phyloP scores from a whole-genome alignment of 208 protist species.

The Trypanosoma scelopori region DNA sequence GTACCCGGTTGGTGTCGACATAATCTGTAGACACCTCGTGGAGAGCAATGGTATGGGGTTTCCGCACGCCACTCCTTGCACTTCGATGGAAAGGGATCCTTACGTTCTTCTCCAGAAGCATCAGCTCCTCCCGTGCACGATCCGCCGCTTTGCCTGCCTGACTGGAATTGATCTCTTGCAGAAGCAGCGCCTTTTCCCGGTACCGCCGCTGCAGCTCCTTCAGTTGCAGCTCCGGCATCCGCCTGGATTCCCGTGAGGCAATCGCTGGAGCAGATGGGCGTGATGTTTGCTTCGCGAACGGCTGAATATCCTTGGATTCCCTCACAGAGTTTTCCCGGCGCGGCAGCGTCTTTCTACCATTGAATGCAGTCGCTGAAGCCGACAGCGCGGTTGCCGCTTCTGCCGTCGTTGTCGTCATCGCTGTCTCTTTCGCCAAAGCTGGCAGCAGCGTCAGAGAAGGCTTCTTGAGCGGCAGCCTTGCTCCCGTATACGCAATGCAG shows the following conservation, averaged over 20 bases:
- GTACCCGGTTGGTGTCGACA: no score
- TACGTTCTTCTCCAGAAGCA: constrained; percentile 58
- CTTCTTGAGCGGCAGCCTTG: background rate
- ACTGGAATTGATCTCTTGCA: constrained; percentile 50
- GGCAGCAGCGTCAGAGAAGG: background rate
- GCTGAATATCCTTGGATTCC: background rate
- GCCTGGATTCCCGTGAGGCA: constrained; percentile 35
- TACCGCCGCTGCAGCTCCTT: constrained; percentile 57
- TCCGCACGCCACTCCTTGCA: background rate
- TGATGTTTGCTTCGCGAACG: constrained; percentile 28
- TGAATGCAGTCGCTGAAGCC: background rate
- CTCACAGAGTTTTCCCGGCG: background rate
- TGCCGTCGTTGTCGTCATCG: background rate
- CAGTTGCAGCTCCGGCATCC: constrained; percentile 43
- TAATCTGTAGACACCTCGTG: no score
- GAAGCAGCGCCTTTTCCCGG: constrained; percentile 63
- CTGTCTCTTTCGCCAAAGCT: background rate
- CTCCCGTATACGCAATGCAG: background rate
- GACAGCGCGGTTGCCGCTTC: background rate
- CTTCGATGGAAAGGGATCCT: background rate
- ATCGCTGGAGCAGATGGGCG: constrained; percentile 55
- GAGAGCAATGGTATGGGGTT: no score
- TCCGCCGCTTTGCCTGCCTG: constrained; percentile 62
- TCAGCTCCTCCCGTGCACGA: constrained; percentile 65
- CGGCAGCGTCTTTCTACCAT: background rate